Evolutionary conservation across 23 red algal species (phyloP), one percentile per base, ranked within the genome.

Genomic region (Pyropia haitanensis): DNA sequence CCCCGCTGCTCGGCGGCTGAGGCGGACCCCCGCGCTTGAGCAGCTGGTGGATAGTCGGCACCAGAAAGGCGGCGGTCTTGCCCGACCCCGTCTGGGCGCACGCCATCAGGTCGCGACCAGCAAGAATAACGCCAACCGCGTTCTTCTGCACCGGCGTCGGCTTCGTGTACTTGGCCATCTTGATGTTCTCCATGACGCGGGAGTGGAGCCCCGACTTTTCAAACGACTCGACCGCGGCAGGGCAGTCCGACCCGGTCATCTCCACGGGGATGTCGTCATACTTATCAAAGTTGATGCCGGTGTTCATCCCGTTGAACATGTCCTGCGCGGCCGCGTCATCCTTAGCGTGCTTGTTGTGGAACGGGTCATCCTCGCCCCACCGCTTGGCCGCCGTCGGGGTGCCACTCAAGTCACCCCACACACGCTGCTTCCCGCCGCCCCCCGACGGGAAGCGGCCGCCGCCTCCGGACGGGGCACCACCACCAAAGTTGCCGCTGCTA

Each of bases 231-330:
- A 98, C 87, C 51, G 59, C 80, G 20, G 56, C 63, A 0, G 57
- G 64, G 50, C 80, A 85, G 49, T 89, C 62, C 39, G 64, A 61
- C 26, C 94, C 94, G n/a, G 85, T 87, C 33, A 82, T 85, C 62
- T 98, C 94, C 0, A 98, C 94, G 2, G 94, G 94, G 73, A 98
- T 98, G 53, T 98, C 86, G 51, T 98, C 85, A 64, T 98, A 98
- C 62, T 91, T 90, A 34, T 98, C 94, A 87, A 98, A 98, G 78
- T 98, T 98, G 58, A 98, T 98, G 20, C 94, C 94, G 22, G 85
- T 90, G 62, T 83, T 91, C 73, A 85, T 89, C 5, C 73, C 83
- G 56, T 86, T 86, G 55, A 95, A 86, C 14, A 87, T 79, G 46
- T 55, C 72, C 15, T 24, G 20, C 21, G 24, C 44, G 33, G 73